phyloP scores from a whole-genome alignment of 1,284 basidiomycete genomes.

The Flammula alnicola region DNA sequence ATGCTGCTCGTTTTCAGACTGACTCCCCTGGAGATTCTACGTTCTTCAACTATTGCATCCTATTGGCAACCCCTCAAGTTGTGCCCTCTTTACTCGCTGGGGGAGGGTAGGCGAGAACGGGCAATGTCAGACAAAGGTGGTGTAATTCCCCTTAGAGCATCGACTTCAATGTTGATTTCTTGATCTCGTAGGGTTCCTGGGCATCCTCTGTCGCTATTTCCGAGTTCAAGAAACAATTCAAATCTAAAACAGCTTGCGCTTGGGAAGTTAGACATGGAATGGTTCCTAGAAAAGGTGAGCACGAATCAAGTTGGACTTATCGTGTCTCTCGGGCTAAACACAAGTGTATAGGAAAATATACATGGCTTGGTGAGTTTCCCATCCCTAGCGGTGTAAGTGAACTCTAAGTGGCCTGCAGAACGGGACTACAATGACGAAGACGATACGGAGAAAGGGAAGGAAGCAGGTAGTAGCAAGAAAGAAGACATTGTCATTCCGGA shows the following conservation, averaged over 20 bases:
- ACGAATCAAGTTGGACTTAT: not conserved
- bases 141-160: too few species aligned
- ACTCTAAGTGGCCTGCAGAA: not conserved
- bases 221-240: constrained; percentile 18
- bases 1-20: not conserved
- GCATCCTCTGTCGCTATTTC: not conserved
- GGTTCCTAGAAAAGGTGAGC: constrained; percentile 11
- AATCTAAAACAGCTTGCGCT: constrained; percentile 5
- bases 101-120: constrained; percentile 15
- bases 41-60: constrained; percentile 13
- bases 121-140: constrained; percentile 11
- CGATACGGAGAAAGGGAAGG: not conserved
- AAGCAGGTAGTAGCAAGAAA: not conserved
- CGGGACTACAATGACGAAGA: constrained; percentile 11
- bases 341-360: constrained; percentile 13
- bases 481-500: not conserved
- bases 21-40: constrained; percentile 8
- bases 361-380: constrained; percentile 7
- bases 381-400: not conserved
- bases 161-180: not conserved
- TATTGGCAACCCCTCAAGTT: not conserved
- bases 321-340: not conserved
- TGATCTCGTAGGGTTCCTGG: constrained; percentile 6
- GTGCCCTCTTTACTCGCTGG: constrained; percentile 12
- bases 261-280: constrained; percentile 14